Percentiles rank a stretch among this genome's conserved stretches.
phyloP scores from a whole-genome alignment of 1,284 basidiomycete genomes.

The Athelia psychrophila region DNA sequence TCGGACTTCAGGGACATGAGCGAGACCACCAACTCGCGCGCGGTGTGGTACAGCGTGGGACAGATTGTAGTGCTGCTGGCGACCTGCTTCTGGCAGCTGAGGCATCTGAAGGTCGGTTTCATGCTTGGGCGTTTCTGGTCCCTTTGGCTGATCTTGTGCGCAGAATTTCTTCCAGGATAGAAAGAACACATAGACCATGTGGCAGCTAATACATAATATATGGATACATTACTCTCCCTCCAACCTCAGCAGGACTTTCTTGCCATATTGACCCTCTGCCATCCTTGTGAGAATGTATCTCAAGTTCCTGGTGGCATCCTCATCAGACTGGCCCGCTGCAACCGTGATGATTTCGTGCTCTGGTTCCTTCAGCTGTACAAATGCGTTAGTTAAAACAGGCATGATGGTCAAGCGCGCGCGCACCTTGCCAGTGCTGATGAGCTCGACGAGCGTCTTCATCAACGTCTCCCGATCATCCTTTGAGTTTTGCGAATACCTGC shows the following conservation, averaged over 20 bases:
- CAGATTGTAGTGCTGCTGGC: conserved; percentile 85
- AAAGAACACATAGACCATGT: conserved; percentile 59
- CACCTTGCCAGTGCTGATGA: conserved; percentile 57
- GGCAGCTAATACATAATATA: not conserved
- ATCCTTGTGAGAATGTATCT: conserved; percentile 46
- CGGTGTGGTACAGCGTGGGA: conserved; percentile 89
- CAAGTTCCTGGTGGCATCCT: conserved; percentile 46
- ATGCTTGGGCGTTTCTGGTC: conserved; percentile 3
- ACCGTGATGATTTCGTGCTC: conserved; percentile 66
- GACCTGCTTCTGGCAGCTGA: conserved; percentile 91
- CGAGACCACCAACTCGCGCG: conserved; percentile 85
- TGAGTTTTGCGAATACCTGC: conserved; percentile 2
- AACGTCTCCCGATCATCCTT: conserved; percentile 40
- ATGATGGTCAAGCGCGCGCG: conserved; percentile 7
- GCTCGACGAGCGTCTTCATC: conserved; percentile 47
- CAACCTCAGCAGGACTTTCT: conserved; percentile 68
- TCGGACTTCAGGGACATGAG: conserved; percentile 88
- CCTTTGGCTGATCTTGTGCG: conserved; percentile 10
- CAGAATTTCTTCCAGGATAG: conserved; percentile 89
- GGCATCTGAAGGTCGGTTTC: conserved; percentile 79
- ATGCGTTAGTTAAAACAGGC: not conserved
- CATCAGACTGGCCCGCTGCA: conserved; percentile 43
- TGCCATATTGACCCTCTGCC: conserved; percentile 56
- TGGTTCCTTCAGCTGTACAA: conserved; percentile 56
- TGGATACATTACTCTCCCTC: no score